Conservation (phyloP, 768 basidiomycete species). For the Coprinellus micaceus region DNA sequence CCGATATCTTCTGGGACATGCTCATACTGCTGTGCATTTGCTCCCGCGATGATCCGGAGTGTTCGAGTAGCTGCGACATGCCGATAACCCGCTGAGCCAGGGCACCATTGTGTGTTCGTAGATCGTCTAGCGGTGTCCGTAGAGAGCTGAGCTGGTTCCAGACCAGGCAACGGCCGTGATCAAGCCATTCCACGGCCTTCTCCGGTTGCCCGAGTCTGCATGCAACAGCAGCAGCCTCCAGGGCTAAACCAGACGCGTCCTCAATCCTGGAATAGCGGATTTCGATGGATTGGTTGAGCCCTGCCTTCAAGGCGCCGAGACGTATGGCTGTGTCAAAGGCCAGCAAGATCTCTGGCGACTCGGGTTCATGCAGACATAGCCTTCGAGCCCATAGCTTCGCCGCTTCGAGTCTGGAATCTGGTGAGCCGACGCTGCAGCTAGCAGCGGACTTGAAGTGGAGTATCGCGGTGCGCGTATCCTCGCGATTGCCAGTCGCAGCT, state of each 20-base stretch:
- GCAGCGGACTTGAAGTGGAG: background rate
- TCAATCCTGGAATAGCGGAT: background rate
- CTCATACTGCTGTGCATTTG: background rate
- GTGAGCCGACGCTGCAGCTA: conserved; percentile 4
- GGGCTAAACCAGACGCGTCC: background rate
- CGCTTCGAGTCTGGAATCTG: background rate
- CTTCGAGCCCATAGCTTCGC: conserved; percentile 8
- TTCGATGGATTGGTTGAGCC: conserved; percentile 2
- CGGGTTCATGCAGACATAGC: background rate
- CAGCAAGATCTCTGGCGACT: background rate
- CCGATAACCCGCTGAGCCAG: conserved; percentile 16
- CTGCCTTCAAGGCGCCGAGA: background rate
- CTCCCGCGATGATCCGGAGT: background rate
- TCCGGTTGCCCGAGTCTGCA: conserved; percentile 16
- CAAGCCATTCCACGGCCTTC: conserved; percentile 7
- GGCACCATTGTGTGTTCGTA: conserved; percentile 13
- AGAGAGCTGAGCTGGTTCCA: conserved; percentile 20
- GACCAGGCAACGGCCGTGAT: conserved; percentile 17
- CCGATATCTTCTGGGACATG: background rate
- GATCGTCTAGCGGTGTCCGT: conserved; percentile 16
- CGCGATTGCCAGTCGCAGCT: background rate
- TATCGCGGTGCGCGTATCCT: conserved; percentile 5
- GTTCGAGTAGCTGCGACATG: background rate
- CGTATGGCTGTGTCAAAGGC: background rate
- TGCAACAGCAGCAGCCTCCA: conserved; percentile 22